phyloP scores from a whole-genome alignment of 495 filamentous ascomycete species.

The Hypoxylon perforatum region DNA sequence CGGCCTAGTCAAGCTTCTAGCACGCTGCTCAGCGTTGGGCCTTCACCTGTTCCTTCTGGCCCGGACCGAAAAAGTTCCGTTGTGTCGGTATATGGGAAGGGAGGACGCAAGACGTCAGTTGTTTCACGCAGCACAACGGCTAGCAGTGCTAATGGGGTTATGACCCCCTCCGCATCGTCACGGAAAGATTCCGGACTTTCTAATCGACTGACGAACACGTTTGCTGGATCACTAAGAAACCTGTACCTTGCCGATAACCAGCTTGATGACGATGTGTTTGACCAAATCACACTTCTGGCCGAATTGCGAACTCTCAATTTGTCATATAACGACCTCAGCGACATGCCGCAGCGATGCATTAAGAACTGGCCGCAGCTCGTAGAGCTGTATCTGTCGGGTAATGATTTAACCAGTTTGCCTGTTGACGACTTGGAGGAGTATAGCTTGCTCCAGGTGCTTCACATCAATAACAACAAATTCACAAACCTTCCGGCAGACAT shows the following conservation, averaged over 20 bases:
- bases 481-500: constrained; percentile 96
- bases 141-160: constrained; percentile 55
- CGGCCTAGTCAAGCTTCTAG: constrained; percentile 87
- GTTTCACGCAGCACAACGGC: constrained; percentile 71
- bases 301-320: constrained; percentile 92
- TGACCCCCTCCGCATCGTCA: constrained; percentile 62
- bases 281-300: constrained; percentile 82
- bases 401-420: constrained; percentile 89
- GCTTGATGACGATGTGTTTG: constrained; percentile 92
- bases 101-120: constrained; percentile 83
- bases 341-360: constrained; percentile 88
- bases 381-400: constrained; percentile 95
- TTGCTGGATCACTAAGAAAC: constrained; percentile 83
- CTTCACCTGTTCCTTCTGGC: constrained; percentile 70
- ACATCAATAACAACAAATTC: constrained; percentile 98
- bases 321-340: constrained; percentile 92
- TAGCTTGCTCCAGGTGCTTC: constrained; percentile 84
- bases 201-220: constrained; percentile 78
- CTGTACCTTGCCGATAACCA: constrained; percentile 93
- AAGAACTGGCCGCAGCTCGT: constrained; percentile 86
- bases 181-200: constrained; percentile 92
- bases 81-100: constrained; percentile 78
- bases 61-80: constrained; percentile 81
- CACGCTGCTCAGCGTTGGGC: constrained; percentile 77
- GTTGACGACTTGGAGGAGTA: constrained; percentile 94